Conservation (phyloP, 495 filamentous ascomycete species). For the Hyaloscypha bicolor region DNA sequence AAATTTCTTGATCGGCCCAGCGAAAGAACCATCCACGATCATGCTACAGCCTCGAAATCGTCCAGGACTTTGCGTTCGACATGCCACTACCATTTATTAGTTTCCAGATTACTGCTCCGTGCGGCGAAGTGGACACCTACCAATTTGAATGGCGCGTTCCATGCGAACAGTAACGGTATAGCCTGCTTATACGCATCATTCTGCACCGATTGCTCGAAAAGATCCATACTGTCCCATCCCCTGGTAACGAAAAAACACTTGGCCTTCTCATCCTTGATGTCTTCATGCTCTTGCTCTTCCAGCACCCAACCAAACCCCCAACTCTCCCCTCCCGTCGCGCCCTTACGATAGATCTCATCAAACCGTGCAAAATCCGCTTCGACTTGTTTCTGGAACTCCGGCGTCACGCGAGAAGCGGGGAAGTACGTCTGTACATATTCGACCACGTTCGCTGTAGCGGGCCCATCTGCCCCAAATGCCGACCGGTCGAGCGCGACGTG, state of each 20-base stretch:
- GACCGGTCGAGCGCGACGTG: too few relatives aligned
- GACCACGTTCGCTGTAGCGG: too few relatives aligned
- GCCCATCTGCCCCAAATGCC: too few relatives aligned
- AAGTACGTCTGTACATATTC: too few relatives aligned
- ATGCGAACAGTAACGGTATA: conserved; percentile 1
- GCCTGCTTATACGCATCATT: conserved; percentile 12
- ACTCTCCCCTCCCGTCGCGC: background rate
- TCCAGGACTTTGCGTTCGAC: background rate
- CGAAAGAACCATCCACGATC: too few relatives aligned
- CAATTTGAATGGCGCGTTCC: conserved; percentile 9
- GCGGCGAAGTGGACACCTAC: background rate
- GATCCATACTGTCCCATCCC: conserved; percentile 10
- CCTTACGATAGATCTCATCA: too few relatives aligned
- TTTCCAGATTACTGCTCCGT: background rate
- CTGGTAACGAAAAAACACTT: conserved; percentile 12
- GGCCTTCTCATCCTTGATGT: conserved; percentile 7
- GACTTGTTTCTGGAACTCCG: too few relatives aligned
- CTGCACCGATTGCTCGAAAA: conserved; percentile 6
- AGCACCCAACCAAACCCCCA: conserved; percentile 11
- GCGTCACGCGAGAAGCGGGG: too few relatives aligned
- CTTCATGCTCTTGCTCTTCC: conserved; percentile 21
- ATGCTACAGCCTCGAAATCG: too few relatives aligned
- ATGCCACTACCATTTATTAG: conserved; percentile 13
- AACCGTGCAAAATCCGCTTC: too few relatives aligned
- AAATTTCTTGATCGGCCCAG: too few relatives aligned